A percentile compares a stretch with the other conserved stretches of the same genome.
These are phyloP conservation scores for Globisporangium mamillatum DNA, from an alignment of 352 stramenopile species.

Conservation along the genomic window DNA sequence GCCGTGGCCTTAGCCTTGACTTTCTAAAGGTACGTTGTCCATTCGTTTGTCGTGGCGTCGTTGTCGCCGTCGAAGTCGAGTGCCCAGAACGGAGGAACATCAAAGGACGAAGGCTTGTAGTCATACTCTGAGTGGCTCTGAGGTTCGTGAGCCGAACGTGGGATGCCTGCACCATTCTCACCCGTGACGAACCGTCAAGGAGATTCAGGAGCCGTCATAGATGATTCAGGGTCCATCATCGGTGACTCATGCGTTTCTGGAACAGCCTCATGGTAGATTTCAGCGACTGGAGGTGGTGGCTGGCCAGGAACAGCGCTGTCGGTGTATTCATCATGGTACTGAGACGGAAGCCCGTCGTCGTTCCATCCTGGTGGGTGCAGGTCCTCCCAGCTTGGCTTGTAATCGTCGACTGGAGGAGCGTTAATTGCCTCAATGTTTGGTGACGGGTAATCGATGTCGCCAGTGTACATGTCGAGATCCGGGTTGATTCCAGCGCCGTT, in stretches of 20 bases:
- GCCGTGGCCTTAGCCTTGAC: background rate
- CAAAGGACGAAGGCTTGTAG: constrained; percentile 2
- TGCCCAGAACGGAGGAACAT: constrained; percentile 16
- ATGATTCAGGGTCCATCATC: background rate
- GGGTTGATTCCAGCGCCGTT: background rate
- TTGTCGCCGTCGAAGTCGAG: constrained; percentile 5
- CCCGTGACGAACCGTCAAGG: background rate
- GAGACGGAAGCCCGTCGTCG: background rate
- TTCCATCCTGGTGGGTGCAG: background rate
- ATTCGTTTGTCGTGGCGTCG: constrained; percentile 3
- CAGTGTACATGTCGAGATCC: background rate
- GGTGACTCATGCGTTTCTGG: background rate
- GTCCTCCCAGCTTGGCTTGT: background rate
- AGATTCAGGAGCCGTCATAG: background rate
- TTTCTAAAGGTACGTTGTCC: background rate
- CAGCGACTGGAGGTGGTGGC: background rate
- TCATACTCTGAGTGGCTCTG: background rate
- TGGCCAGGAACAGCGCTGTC: background rate
- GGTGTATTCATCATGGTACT: background rate
- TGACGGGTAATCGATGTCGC: too few relatives aligned
- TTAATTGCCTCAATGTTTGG: background rate
- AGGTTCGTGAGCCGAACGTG: background rate
- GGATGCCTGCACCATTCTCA: background rate
- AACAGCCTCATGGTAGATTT: too few relatives aligned
- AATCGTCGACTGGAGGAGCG: background rate